Base-by-base conservation (phyloP, 2,329 filamentous ascomycete species). In the Cadophora malorum region DNA sequence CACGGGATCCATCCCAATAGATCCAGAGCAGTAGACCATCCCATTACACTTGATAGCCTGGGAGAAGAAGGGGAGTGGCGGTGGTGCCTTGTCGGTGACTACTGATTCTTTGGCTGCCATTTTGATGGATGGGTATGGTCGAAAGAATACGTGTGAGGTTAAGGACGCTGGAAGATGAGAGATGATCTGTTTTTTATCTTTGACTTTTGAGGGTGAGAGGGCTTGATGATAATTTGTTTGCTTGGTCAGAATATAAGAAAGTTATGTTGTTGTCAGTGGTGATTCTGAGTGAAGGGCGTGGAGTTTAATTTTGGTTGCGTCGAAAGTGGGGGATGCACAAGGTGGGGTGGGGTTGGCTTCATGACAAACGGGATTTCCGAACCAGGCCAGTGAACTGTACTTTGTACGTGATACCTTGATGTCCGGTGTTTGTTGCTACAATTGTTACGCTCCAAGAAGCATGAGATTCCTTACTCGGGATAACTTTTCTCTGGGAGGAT, bases 11-110 rank as follows among this genome's bases (percentile, higher is more conserved):
- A 87, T 80, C 16, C 85, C 86, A 38, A 91, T 82, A 69, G 83
- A 83, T 28, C 90, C 90, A 1, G 88, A 90, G 80, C 89, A 91
- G 80, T 90, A 92, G n/a, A 92, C 86, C 77, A 90, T 85, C 73
- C 88, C 89, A 74, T 88, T 87, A 77, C 84, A 83, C 71, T 86
- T 83, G 72, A 90, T 81, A 50, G 87, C 88, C 74, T 90, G 86
- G 2, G 84, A 87, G 77, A 88, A 85, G 73, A 88, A 83, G 0
- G 84, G 85, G 50, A 86, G 77, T 28, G 85, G 84, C 69, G 81
- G 79, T 38, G 83, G 85, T 12, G 85, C 83, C 70, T 74, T 74
- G 38, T 72, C 67, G 21, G 74, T 74, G 49, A 64, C 47, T 38
- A 76, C 74, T 23, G 72, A 71, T 76, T 74, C 72, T 58, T 75